phyloP scores from a whole-genome alignment of 2,329 filamentous ascomycete genomes.

The Fusarium sacchari region DNA sequence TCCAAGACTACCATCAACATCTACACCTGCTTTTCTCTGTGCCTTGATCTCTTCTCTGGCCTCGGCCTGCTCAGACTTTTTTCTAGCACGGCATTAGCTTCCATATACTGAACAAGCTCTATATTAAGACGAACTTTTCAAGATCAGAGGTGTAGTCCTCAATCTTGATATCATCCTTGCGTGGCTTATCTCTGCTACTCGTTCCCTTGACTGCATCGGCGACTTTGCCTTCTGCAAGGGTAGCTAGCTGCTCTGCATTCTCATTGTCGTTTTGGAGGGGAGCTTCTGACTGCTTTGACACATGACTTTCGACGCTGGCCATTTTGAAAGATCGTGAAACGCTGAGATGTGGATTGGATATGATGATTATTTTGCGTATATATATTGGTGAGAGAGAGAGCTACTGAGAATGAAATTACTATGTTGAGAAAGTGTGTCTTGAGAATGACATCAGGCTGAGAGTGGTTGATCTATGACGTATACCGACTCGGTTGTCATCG shows the following conservation, averaged over 20 bases:
- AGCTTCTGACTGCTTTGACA: slow-evolving; percentile 6
- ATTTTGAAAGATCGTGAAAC: background rate
- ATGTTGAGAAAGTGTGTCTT: background rate
- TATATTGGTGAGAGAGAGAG: background rate
- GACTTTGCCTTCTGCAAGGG: slow-evolving; percentile 36
- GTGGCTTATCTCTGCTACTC: slow-evolving; percentile 26
- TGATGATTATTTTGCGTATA: background rate
- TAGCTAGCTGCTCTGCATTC: slow-evolving; percentile 34
- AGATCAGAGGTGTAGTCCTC: slow-evolving; percentile 34
- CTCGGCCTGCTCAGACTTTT: slow-evolving; percentile 34
- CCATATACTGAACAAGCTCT: too few relatives aligned
- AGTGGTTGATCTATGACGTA: slow-evolving; percentile 26
- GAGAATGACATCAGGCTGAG: slow-evolving; percentile 22
- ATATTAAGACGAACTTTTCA: slow-evolving; percentile 18
- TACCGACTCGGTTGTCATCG: background rate
- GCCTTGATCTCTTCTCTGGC: slow-evolving; percentile 33
- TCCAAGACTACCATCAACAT: slow-evolving; percentile 32
- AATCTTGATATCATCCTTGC: slow-evolving; percentile 30
- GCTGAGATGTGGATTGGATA: background rate
- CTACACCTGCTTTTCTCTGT: slow-evolving; percentile 28
- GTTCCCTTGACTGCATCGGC: slow-evolving; percentile 32
- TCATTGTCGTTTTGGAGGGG: slow-evolving; percentile 35
- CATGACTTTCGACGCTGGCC: slow-evolving; percentile 15
- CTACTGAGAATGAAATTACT: background rate
- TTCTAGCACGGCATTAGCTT: slow-evolving; percentile 18